Conservation (phyloP, 805 yeast species). For the Candida germanica region DNA sequence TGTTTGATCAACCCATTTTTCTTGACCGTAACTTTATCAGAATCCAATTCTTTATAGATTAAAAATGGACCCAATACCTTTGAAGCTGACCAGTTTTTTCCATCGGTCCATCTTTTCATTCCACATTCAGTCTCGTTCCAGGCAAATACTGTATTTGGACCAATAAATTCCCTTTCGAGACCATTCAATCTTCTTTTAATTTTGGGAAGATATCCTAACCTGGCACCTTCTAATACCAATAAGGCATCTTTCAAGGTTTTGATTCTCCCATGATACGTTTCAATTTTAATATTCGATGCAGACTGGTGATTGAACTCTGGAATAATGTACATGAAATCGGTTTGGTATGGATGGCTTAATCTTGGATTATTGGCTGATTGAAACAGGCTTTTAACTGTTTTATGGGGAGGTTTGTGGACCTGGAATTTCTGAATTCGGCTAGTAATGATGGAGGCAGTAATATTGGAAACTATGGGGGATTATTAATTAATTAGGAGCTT, state of each 20-base stretch:
- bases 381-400: not conserved
- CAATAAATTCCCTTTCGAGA: constrained; percentile 54
- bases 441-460: not conserved
- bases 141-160: constrained; percentile 59
- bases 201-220: constrained; percentile 54
- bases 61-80: constrained; percentile 64
- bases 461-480: no score
- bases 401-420: not conserved
- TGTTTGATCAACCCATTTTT: constrained; percentile 61
- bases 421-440: not conserved
- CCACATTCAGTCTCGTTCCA: constrained; percentile 74
- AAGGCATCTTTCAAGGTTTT: constrained; percentile 60
- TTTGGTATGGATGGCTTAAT: constrained; percentile 7
- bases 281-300: constrained; percentile 31
- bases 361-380: no score
- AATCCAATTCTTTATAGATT: constrained; percentile 52
- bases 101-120: constrained; percentile 79
- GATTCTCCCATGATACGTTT: constrained; percentile 61
- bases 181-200: constrained; percentile 57
- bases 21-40: constrained; percentile 24
- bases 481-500: no score
- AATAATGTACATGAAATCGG: constrained; percentile 14
- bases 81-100: constrained; percentile 69
- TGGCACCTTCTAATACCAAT: constrained; percentile 61
- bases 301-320: constrained; percentile 14